Evolutionary conservation across 257 asterid species (phyloP), one percentile per base, ranked within the genome.

Genomic region (Solanum medicagineum): DNA sequence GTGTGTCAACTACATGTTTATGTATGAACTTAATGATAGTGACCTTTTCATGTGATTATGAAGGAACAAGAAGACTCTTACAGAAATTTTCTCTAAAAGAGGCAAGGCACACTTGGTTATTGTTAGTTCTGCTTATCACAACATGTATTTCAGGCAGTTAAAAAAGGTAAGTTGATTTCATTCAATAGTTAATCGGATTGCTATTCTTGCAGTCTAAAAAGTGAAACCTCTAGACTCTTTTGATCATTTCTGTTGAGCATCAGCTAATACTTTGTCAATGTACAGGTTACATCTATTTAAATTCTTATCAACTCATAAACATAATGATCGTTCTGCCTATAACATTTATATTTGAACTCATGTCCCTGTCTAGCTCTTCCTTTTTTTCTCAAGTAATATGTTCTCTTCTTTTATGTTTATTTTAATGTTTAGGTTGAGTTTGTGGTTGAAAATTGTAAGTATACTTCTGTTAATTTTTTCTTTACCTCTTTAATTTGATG

Each of bases 191-290:
- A 56, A 80, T 24, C 36, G 68, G 54, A 85, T 62, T 83, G 75
- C 62, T 83, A 86, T 55, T 87, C 22, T 84, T 89, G 86, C 95
- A 96, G 99, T 19, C 59, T 96, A 55, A 95, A 94, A 86, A 90
- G 91, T 20, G 98, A 96, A 92, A 93, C 98, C 45, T 95, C 98
- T n/a, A 97, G 97, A 45, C 81, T 85, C 98, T 95, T 53, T 74
- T 92, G 91, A 89, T 97, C 54, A 89, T 94, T 79, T 84, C 97
- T 89, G 92, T 98, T 81, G 93, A 88, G 86, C 93, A 95, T 89
- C 98, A 29, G 98, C 87, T 90, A 63, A 83, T 94, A 90, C 91
- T 95, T 95, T 86, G 3, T 32, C 36, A 32, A 3, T 32, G 36
- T 32, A 32, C 1, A 32, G 36, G 36, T 32, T 32, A 32, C 4